Conservation (phyloP, 1,284 basidiomycete genomes). For the Ceratobasidium sp. region DNA sequence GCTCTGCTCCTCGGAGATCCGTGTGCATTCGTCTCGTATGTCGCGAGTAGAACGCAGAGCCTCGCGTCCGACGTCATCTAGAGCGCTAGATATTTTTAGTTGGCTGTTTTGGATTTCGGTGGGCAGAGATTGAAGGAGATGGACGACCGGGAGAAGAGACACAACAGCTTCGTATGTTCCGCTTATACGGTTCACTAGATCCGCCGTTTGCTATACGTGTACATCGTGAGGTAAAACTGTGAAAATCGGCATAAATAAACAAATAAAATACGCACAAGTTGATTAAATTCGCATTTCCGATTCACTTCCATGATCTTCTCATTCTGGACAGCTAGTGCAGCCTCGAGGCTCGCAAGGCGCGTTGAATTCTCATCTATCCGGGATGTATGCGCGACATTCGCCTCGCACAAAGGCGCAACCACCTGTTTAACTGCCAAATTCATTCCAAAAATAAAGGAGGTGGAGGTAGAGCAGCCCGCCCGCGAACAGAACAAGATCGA, state of each 20-base stretch:
- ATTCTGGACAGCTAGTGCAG: slow-evolving; percentile 11
- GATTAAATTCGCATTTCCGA: not conserved
- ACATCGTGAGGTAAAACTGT: too few relatives aligned
- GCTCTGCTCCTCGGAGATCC: slow-evolving; percentile 17
- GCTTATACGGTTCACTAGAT: slow-evolving; percentile 2
- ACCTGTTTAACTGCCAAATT: slow-evolving; percentile 16
- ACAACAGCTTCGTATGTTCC: slow-evolving; percentile 15
- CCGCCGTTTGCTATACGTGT: not conserved
- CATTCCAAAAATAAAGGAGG: slow-evolving; percentile 3
- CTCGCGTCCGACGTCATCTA: not conserved
- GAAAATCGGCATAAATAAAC: not conserved
- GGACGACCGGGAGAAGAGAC: slow-evolving; percentile 17
- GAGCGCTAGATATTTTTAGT: not conserved
- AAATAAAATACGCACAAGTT: slow-evolving; percentile 11
- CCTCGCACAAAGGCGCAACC: not conserved
- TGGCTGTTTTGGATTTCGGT: slow-evolving; percentile 26
- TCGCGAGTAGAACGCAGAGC: slow-evolving; percentile 4
- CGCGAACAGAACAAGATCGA: not conserved
- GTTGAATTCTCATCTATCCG: slow-evolving; percentile 3
- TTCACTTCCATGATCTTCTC: not conserved
- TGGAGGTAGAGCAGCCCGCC: not conserved
- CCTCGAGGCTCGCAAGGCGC: slow-evolving; percentile 17
- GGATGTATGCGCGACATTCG: slow-evolving; percentile 41
- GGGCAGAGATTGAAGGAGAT: slow-evolving; percentile 10
- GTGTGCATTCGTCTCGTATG: not conserved